Percentiles rank a stretch among this genome's conserved stretches.
phyloP scores from a whole-genome alignment of 2,329 filamentous ascomycete genomes.

The Aspergillus candidus region DNA sequence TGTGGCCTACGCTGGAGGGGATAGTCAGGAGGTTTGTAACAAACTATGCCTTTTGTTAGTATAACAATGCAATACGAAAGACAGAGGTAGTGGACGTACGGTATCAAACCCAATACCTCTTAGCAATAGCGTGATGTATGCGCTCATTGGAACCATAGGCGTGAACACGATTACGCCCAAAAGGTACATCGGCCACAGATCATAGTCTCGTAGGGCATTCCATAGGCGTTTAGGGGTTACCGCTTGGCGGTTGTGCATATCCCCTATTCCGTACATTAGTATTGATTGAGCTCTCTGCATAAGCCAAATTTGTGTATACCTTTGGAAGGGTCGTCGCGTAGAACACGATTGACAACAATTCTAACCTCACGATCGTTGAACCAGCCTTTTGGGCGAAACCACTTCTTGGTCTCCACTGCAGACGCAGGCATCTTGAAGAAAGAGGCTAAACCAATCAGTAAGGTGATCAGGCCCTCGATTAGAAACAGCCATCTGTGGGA shows the following conservation, averaged over 20 bases:
- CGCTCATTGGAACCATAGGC: constrained; percentile 45
- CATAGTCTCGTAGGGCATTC: constrained; percentile 52
- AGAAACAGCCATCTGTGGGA: constrained; percentile 45
- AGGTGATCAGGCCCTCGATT: constrained; percentile 52
- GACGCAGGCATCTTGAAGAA: constrained; percentile 52
- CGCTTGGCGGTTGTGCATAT: constrained; percentile 56
- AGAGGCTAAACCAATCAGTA: constrained; percentile 48
- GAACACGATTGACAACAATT: constrained; percentile 55
- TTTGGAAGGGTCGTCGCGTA: constrained; percentile 57
- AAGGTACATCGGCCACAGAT: constrained; percentile 54
- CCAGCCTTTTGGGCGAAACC: constrained; percentile 54
- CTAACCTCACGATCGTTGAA: constrained; percentile 55
- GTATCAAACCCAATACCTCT: constrained; percentile 53
- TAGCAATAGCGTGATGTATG: constrained; percentile 56
- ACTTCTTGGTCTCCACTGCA: constrained; percentile 48
- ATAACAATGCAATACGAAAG: too few species aligned
- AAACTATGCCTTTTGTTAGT: constrained; percentile 32
- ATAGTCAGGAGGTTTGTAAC: constrained; percentile 59
- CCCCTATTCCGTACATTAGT: constrained; percentile 14
- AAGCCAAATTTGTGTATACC: constrained; percentile 23
- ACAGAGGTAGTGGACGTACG: constrained; percentile 1
- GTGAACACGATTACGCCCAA: constrained; percentile 51
- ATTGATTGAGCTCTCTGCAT: not conserved
- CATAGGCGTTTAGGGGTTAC: constrained; percentile 48
- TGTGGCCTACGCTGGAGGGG: constrained; percentile 32